Base-by-base conservation (phyloP, 2,329 filamentous ascomycete genomes). In the Penicillium vulpinum region DNA sequence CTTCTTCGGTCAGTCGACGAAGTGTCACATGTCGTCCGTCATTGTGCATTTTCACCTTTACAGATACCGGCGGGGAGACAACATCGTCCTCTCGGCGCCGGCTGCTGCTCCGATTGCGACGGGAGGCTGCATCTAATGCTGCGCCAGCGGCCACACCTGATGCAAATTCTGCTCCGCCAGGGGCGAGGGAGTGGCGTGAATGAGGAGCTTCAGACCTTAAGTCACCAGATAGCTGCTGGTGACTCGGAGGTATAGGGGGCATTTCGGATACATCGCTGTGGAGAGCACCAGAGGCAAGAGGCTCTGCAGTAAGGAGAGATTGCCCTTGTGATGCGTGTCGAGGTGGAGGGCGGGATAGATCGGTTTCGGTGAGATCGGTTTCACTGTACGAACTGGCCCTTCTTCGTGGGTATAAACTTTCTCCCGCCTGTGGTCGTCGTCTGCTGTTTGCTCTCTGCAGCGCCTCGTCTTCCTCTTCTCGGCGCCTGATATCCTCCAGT, bases 1-100 rank as follows among this genome's bases (percentile, higher is more conserved):
- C 85, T 72, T 85, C 81, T 64, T 85, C 83, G 11, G 83, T 85
- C 26, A 88, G 73, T 13, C 84, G 77, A 28, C 85, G 78, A 8
- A 88, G 76, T 2, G 85, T 88, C 35, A 88, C 84, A 64, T 85
- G 83, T 8, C 84, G 79, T 24, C 84, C 84, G 61, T 87, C 84
- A 56, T 83, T 81, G 70, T 87, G 84, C 80, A 87, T 85, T 67
- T 86, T 85, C 40, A 88, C 80, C 69, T 87, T 86, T 54, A 88
- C 80, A 29, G 82, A 85, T 45, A 87, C 83, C 2, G 84, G 83
- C n/a, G 83, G 84, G 0, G 83, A 84, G 24, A 77, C 77, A 29
- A 80, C 73, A 58, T 78, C 77, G 44, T 77, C 69, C 18, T 67
- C 66, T 40, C 69, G 69, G 46, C 67, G 66, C 28, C 71, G 62